phyloP scores from a whole-genome alignment of 129 eudicot genomes.

The Ambrosia artemisiifolia region DNA sequence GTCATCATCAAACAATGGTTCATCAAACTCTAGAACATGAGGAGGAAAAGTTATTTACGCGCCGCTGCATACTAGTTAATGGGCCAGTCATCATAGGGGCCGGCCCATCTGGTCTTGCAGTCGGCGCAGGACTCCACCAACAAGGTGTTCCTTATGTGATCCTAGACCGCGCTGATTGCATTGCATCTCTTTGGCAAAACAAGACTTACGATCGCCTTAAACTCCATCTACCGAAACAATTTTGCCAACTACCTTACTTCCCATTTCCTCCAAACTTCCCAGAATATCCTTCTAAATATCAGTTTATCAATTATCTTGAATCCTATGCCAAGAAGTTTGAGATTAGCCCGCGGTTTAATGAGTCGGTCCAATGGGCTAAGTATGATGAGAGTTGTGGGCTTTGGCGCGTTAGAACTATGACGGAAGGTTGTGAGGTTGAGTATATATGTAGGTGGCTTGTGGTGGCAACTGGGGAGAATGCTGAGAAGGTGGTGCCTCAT shows the following conservation, averaged over 20 bases:
- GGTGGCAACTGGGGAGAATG: slow-evolving; percentile 94
- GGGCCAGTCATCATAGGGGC: slow-evolving; percentile 90
- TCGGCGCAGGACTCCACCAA: slow-evolving; percentile 67
- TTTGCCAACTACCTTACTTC: slow-evolving; percentile 67
- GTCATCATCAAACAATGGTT: slow-evolving; percentile 35
- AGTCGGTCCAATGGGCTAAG: slow-evolving; percentile 64
- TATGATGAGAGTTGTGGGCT: slow-evolving; percentile 73
- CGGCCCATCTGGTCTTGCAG: slow-evolving; percentile 35
- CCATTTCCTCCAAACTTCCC: slow-evolving; percentile 68
- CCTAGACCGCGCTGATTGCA: slow-evolving; percentile 78
- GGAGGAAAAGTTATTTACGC: not conserved
- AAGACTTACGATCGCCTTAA: slow-evolving; percentile 81
- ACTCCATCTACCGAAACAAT: slow-evolving; percentile 82
- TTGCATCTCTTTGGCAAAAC: slow-evolving; percentile 92
- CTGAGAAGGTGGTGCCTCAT: slow-evolving; percentile 75
- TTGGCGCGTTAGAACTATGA: slow-evolving; percentile 63
- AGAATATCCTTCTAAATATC: slow-evolving; percentile 71
- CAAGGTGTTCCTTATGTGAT: slow-evolving; percentile 78
- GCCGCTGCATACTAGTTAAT: slow-evolving; percentile 61
- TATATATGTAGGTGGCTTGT: slow-evolving; percentile 91
- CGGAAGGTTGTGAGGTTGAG: slow-evolving; percentile 37
- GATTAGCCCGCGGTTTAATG: slow-evolving; percentile 63
- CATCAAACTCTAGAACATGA: slow-evolving; percentile 25
- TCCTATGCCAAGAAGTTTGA: slow-evolving; percentile 63
- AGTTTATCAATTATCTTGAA: slow-evolving; percentile 72